A percentile compares a stretch with the other conserved stretches of the same genome.
phyloP scores from a whole-genome alignment of 2,329 filamentous ascomycete genomes.

The Colletotrichum tropicicola region DNA sequence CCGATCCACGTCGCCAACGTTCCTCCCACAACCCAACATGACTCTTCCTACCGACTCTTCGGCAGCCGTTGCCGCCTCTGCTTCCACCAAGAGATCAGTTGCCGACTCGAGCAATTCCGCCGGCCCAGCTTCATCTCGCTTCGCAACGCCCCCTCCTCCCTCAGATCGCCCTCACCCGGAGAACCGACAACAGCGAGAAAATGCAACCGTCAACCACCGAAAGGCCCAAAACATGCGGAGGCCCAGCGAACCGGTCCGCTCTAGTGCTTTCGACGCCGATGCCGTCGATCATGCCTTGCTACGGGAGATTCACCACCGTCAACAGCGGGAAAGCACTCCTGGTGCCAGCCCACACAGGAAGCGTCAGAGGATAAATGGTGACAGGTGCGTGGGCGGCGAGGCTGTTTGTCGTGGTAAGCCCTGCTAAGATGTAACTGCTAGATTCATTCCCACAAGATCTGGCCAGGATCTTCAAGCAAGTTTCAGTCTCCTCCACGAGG shows the following conservation, averaged over 20 bases:
- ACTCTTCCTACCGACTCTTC: slow-evolving; percentile 41
- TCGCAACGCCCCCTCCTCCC: slow-evolving; percentile 54
- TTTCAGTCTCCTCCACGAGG: slow-evolving; percentile 90
- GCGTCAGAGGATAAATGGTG: slow-evolving; percentile 67
- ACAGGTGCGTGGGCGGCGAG: slow-evolving; percentile 57
- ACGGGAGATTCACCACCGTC: slow-evolving; percentile 59
- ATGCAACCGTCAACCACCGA: slow-evolving; percentile 42
- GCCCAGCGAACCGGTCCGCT: slow-evolving; percentile 45
- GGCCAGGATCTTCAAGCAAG: slow-evolving; percentile 94
- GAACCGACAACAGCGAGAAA: slow-evolving; percentile 49
- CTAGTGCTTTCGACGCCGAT: slow-evolving; percentile 56
- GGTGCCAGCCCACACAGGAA: slow-evolving; percentile 66
- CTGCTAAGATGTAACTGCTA: slow-evolving; percentile 44
- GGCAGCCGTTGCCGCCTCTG: slow-evolving; percentile 33
- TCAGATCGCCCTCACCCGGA: slow-evolving; percentile 54
- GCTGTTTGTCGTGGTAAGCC: background rate
- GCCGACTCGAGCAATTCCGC: slow-evolving; percentile 45
- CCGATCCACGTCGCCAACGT: slow-evolving; percentile 27
- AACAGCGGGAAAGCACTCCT: slow-evolving; percentile 61
- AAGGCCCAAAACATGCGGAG: slow-evolving; percentile 44
- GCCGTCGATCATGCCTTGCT: slow-evolving; percentile 60
- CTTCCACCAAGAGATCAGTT: slow-evolving; percentile 41
- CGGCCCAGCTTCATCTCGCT: slow-evolving; percentile 44
- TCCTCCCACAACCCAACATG: slow-evolving; percentile 38
- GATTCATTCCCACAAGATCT: slow-evolving; percentile 94